These are phyloP conservation scores for Hylodesmum podocarpum DNA, from an alignment of 306 rosid species.

Conservation along the genomic window DNA sequence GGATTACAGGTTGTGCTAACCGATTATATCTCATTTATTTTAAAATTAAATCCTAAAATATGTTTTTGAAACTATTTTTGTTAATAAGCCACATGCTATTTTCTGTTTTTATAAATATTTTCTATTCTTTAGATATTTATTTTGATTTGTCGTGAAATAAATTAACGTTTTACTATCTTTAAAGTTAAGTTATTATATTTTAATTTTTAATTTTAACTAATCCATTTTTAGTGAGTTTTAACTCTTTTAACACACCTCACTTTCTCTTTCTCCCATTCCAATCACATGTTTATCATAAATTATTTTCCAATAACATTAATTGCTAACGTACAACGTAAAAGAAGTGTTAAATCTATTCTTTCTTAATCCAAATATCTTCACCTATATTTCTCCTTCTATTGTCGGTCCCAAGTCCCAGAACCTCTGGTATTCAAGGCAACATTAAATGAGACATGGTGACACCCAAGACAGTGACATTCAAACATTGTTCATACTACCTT, in stretches of 20 bases:
- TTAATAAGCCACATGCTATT: too few species aligned
- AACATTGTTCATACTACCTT: not conserved
- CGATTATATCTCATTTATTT: too few species aligned
- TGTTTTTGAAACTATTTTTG: too few species aligned
- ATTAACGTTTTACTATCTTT: too few species aligned
- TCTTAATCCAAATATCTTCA: not conserved
- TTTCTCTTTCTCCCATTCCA: not conserved
- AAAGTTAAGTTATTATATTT: too few species aligned
- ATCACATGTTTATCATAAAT: not conserved
- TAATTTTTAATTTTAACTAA: too few species aligned
- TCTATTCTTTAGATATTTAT: too few species aligned
- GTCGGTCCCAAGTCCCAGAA: not conserved
- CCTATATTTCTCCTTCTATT: not conserved
- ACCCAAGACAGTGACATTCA: conserved; percentile 10
- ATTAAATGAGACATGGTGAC: not conserved
- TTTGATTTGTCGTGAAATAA: too few species aligned
- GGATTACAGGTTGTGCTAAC: too few species aligned
- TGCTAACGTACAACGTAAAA: not conserved
- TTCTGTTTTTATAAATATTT: too few species aligned
- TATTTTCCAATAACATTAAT: not conserved
- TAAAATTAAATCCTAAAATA: too few species aligned
- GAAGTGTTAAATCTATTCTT: not conserved
- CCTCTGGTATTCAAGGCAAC: not conserved
- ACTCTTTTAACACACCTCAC: not conserved
- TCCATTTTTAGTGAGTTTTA: too few species aligned